These are phyloP conservation scores for Pichia paraexigua DNA, from an alignment of 805 yeast species.

Conservation along the genomic window DNA sequence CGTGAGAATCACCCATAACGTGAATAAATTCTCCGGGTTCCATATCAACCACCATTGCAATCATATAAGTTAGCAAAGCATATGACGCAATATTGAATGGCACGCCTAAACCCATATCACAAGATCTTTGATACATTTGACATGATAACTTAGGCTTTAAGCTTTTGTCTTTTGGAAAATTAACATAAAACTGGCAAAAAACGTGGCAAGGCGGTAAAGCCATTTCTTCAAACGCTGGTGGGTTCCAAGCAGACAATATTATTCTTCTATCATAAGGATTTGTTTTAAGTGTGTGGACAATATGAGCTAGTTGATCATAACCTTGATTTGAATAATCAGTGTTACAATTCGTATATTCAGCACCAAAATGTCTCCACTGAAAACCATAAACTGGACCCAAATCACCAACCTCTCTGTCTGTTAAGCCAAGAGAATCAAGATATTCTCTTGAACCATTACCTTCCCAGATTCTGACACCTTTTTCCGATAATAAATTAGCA, in stretches of 20 bases:
- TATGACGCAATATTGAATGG: constrained; percentile 98
- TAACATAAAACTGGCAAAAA: constrained; percentile 90
- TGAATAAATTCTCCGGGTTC: constrained; percentile 94
- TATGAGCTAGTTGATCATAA: constrained; percentile 76
- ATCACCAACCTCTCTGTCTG: constrained; percentile 82
- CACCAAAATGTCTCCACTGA: constrained; percentile 99
- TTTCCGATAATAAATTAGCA: constrained; percentile 65
- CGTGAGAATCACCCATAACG: constrained; percentile 95
- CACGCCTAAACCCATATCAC: constrained; percentile 99
- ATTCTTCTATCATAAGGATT: constrained; percentile 94
- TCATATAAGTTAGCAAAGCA: constrained; percentile 86
- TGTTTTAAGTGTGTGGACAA: constrained; percentile 70
- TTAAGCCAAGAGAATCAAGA: constrained; percentile 74
- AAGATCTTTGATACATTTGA: constrained; percentile 89
- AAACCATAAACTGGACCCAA: constrained; percentile 98
- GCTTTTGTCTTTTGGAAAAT: constrained; percentile 48
- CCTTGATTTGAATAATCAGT: constrained; percentile 85
- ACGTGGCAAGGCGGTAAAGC: constrained; percentile 99
- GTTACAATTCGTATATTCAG: constrained; percentile 79
- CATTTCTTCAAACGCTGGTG: constrained; percentile 89
- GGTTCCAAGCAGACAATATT: constrained; percentile 97
- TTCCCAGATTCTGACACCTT: constrained; percentile 97
- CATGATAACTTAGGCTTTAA: constrained; percentile 68
- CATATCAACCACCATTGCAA: constrained; percentile 91
- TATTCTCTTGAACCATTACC: constrained; percentile 95